Base-by-base conservation (phyloP, 2,329 filamentous ascomycete species). In the Hymenoscyphus albidus region DNA sequence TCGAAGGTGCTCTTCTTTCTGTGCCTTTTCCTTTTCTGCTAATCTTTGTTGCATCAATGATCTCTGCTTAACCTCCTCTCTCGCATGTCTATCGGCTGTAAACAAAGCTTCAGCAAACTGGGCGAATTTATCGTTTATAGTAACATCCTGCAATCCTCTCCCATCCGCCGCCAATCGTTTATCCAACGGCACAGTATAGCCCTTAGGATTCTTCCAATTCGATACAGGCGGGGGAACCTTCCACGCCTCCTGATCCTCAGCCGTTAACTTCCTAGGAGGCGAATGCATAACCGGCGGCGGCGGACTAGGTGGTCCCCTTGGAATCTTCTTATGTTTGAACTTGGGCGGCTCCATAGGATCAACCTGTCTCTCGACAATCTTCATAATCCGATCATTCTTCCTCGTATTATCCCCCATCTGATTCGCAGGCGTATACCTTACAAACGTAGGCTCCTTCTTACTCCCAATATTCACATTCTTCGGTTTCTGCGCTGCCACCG, bases 171-270 rank as follows among this genome's bases (percentile, higher is more conserved):
- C 95, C 71, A 99, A 80, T 75, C 95, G 89, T 81, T 99, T 99
- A 77, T 99, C 95, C 61, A 99, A 78, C 0, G 95, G 92, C 0
- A 99, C 92, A 0, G 95, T 99, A 75, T 97, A 99, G 73, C 95
- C 95, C 80, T 98, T 98, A 0, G 94, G 92, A 77, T 99, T 99
- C 85, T 99, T 99, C 95, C 95, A 99, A 77, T 98, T 98, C 22
- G 92, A 96, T 1, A 99, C 89, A 0, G 94, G 91, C 2, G 94
- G 93, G 0, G 88, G 88, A 39, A 92, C 97, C 74, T 89, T 93
- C 95, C 95, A 99, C 65, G 91, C 92, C 77, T 98, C 95, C 77
- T 98, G 94, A 72, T 99, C 95, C 76, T 97, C 93, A 5, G 94
- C 95, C 0, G 95, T 99, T 67, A 99, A 83, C 75, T 98, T 99